Conservation (phyloP, 371 early-diverging fungal species). For the Batkoa obscura region DNA sequence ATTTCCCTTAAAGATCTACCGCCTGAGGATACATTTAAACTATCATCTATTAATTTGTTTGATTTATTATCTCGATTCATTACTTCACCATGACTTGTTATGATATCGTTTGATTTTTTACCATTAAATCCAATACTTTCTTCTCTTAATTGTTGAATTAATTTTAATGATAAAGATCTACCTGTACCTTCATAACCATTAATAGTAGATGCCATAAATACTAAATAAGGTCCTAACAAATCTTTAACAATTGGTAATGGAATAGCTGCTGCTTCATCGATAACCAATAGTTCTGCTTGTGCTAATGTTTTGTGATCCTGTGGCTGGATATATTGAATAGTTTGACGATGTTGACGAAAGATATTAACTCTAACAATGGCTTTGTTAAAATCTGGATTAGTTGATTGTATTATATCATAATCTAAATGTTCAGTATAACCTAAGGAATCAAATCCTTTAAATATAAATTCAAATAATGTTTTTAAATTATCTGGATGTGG, state of each 20-base stretch:
- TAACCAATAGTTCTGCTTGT: conserved; percentile 93
- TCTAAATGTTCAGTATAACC: conserved; percentile 96
- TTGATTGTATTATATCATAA: conserved; percentile 91
- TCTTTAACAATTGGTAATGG: conserved; percentile 83
- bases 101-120: conserved; percentile 20
- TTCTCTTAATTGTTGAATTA: conserved; percentile 83
- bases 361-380: conserved; percentile 90
- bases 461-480: conserved; percentile 93
- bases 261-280: conserved; percentile 99
- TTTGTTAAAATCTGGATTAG: conserved; percentile 84
- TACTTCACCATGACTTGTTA: conserved; percentile 21
- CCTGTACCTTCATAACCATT: conserved; percentile 99
- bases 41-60: conserved; percentile 19
- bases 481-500: conserved; percentile 97
- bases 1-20: conserved; percentile 76
- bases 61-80: conserved; percentile 32
- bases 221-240: conserved; percentile 84
- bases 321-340: conserved; percentile 94
- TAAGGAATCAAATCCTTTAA: conserved; percentile 90
- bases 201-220: conserved; percentile 98
- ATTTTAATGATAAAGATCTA: conserved; percentile 86
- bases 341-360: conserved; percentile 93
- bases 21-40: conserved; percentile 21
- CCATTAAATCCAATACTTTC: conserved; percentile 63
- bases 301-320: conserved; percentile 78